Conservation (phyloP, 2,329 filamentous ascomycete genomes). For the Arthrinium phaeospermum region DNA sequence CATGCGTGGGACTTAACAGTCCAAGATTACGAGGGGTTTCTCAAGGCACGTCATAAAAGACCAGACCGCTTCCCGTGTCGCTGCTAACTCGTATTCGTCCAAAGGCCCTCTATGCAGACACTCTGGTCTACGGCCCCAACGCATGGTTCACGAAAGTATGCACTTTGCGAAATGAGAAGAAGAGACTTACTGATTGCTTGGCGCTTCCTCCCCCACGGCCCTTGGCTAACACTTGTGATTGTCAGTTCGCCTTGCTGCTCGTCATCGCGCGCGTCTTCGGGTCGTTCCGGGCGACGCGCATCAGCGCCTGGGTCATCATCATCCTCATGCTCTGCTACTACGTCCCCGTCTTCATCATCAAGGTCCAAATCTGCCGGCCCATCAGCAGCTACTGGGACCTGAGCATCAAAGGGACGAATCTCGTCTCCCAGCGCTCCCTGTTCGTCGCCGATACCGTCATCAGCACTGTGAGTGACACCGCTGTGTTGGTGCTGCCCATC, state of each 20-base stretch:
- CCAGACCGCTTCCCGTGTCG: too few species aligned
- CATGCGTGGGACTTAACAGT: constrained; percentile 4
- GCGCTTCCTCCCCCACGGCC: not conserved
- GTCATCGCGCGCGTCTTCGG: constrained; percentile 17
- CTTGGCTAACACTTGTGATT: not conserved
- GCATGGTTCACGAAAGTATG: constrained; percentile 19
- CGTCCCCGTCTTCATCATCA: constrained; percentile 7
- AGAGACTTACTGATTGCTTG: too few species aligned
- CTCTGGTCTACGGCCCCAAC: constrained; percentile 4
- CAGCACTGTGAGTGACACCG: not conserved
- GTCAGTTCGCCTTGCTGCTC: constrained; percentile 4
- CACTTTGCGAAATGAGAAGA: not conserved
- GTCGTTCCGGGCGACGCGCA: constrained; percentile 7
- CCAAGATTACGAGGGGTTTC: constrained; percentile 13
- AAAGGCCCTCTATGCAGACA: constrained; percentile 11
- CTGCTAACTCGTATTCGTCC: not conserved
- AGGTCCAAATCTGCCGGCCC: constrained; percentile 13
- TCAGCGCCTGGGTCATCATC: constrained; percentile 11
- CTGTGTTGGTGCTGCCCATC: not conserved
- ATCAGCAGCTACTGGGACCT: constrained; percentile 3
- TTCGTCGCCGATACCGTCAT: constrained; percentile 20
- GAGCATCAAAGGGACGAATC: not conserved
- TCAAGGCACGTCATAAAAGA: not conserved
- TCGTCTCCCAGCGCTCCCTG: not conserved
- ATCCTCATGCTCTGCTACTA: constrained; percentile 17